Conservation (phyloP, 2,329 filamentous ascomycete genomes). For the Neonectria ditissima region DNA sequence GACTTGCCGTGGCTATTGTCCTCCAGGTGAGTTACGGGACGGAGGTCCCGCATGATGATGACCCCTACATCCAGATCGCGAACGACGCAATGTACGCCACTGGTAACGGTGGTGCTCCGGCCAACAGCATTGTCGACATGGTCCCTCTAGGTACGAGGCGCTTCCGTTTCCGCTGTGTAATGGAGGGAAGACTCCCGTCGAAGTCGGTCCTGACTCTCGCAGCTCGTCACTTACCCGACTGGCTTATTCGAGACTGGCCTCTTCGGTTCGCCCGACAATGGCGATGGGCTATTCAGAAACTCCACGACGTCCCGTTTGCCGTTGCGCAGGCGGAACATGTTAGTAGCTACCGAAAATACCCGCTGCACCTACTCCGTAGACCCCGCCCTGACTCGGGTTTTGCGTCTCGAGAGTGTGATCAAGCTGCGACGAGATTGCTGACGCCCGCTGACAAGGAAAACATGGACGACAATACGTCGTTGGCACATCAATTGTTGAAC, state of each 20-base stretch:
- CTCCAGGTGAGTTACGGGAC: constrained; percentile 50
- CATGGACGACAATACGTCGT: constrained; percentile 34
- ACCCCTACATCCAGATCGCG: constrained; percentile 48
- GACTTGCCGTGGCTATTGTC: constrained; percentile 49
- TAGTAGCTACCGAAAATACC: constrained; percentile 28
- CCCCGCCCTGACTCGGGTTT: neutral
- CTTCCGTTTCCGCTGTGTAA: neutral
- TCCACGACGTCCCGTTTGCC: constrained; percentile 50
- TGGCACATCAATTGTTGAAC: constrained; percentile 43
- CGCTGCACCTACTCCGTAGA: neutral
- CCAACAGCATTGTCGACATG: constrained; percentile 57
- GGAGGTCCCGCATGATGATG: constrained; percentile 44
- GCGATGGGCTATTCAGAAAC: constrained; percentile 49
- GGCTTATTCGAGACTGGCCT: constrained; percentile 48
- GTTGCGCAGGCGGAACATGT: constrained; percentile 45
- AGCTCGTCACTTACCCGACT: constrained; percentile 45
- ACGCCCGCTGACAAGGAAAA: constrained; percentile 31
- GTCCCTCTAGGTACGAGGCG: constrained; percentile 52
- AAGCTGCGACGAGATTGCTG: constrained; percentile 14
- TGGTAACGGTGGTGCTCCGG: constrained; percentile 47
- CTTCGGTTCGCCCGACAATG: constrained; percentile 49
- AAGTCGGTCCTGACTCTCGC: constrained; percentile 16
- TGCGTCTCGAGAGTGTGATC: constrained; percentile 1
- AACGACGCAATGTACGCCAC: constrained; percentile 49
- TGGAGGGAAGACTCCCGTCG: neutral